Conservation (phyloP, 2,329 filamentous ascomycete species). For the Coniochaeta sp. region DNA sequence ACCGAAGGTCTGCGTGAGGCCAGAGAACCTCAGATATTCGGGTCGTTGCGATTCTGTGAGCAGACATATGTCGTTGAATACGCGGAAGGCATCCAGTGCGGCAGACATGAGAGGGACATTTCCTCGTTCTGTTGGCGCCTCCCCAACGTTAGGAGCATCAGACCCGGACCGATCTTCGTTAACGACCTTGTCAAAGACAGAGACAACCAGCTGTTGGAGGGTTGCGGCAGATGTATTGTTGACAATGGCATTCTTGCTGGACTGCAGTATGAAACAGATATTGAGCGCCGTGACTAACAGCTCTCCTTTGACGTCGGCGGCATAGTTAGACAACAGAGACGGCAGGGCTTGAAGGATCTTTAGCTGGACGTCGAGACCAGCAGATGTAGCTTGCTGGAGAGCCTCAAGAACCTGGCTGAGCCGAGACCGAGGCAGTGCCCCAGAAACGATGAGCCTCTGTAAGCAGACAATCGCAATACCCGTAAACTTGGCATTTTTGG, state of each 20-base stretch:
- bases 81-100: constrained; percentile 77
- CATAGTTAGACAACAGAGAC: constrained; percentile 84
- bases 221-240: constrained; percentile 97
- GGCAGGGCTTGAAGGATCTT: constrained; percentile 92
- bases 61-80: constrained; percentile 83
- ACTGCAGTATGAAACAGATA: constrained; percentile 85
- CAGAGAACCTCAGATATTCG: constrained; percentile 72
- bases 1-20: constrained; percentile 73
- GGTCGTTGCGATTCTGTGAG: constrained; percentile 78
- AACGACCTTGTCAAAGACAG: constrained; percentile 86
- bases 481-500: constrained; percentile 85
- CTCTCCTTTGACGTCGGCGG: constrained; percentile 70
- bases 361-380: constrained; percentile 81
- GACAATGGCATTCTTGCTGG: constrained; percentile 86
- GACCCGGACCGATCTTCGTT: constrained; percentile 60
- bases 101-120: constrained; percentile 62
- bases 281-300: constrained; percentile 76
- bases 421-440: constrained; percentile 69
- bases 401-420: constrained; percentile 84
- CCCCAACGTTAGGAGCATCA: constrained; percentile 52
- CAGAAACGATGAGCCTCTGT: constrained; percentile 77
- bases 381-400: constrained; percentile 74
- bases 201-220: constrained; percentile 84
- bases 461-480: constrained; percentile 81
- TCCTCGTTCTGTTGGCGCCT: constrained; percentile 60